A percentile compares a stretch with the other conserved stretches of the same genome.
phyloP scores from a whole-genome alignment of 2,329 filamentous ascomycete genomes.

The Plenodomus tracheiphilus region DNA sequence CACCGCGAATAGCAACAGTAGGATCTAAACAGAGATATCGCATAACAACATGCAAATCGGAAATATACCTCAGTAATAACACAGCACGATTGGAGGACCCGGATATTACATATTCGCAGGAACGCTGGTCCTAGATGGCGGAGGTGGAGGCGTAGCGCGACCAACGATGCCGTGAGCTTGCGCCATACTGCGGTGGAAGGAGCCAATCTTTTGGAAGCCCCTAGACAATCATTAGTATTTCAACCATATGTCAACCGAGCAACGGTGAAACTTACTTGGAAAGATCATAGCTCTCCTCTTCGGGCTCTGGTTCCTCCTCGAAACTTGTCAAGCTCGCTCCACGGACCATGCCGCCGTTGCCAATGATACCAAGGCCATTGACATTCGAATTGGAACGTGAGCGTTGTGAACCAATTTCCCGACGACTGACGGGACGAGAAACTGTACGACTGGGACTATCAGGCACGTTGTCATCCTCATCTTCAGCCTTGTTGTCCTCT shows the following conservation, averaged over 20 bases:
- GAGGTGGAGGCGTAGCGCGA: slow-evolving; percentile 19
- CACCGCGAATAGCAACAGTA: neutral
- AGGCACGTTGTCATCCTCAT: slow-evolving; percentile 39
- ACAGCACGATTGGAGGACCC: neutral
- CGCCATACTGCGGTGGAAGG: slow-evolving; percentile 47
- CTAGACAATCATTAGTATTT: slow-evolving; percentile 33
- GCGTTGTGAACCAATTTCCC: slow-evolving; percentile 29
- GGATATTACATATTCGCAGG: slow-evolving; percentile 25
- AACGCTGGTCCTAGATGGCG: slow-evolving; percentile 22
- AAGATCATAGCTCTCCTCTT: slow-evolving; percentile 53
- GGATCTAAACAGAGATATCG: too few species aligned
- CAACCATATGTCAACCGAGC: neutral
- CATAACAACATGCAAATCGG: too few species aligned
- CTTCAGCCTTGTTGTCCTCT: slow-evolving; percentile 33
- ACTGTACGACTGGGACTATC: slow-evolving; percentile 42
- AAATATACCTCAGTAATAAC: neutral
- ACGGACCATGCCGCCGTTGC: slow-evolving; percentile 39
- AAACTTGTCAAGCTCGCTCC: slow-evolving; percentile 41
- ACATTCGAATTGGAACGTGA: slow-evolving; percentile 38
- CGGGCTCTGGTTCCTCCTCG: slow-evolving; percentile 47
- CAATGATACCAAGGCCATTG: slow-evolving; percentile 24
- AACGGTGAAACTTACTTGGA: slow-evolving; percentile 48
- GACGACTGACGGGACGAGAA: slow-evolving; percentile 40
- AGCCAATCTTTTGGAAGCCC: slow-evolving; percentile 55
- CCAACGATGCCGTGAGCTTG: slow-evolving; percentile 34